Evolutionary conservation across 2,329 filamentous ascomycete genomes (phyloP).

Genomic region (Pseudogymnoascus sp.): DNA sequence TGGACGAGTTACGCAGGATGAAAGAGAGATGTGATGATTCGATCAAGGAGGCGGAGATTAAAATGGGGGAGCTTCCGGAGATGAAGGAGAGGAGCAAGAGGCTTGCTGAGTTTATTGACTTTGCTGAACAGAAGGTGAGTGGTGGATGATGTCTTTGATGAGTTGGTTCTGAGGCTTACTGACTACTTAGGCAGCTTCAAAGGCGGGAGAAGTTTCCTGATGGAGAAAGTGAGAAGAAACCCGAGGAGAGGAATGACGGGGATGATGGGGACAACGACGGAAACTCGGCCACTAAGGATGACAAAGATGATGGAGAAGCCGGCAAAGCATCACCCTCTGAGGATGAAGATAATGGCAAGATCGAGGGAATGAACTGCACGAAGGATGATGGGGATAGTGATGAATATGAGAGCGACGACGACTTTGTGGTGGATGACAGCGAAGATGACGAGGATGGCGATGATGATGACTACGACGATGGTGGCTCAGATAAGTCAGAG

Average conservation of each 20-base stretch:
- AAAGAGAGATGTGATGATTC: background rate
- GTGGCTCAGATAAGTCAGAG: too few relatives aligned
- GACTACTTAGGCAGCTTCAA: background rate
- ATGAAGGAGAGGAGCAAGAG: background rate
- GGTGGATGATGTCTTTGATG: background rate
- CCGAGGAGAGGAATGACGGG: background rate
- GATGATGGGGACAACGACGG: background rate
- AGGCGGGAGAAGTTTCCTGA: background rate
- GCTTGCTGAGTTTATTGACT: background rate
- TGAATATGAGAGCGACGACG: slow-evolving; percentile 6
- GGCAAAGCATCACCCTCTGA: background rate
- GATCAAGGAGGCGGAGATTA: background rate
- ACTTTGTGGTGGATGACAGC: slow-evolving; percentile 10
- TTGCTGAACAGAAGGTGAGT: background rate
- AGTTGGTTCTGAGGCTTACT: background rate
- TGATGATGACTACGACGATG: too few relatives aligned
- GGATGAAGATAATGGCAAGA: background rate
- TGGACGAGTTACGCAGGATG: background rate
- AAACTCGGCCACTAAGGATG: background rate
- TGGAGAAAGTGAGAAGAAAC: background rate
- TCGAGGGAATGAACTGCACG: background rate
- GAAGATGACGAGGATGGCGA: too few relatives aligned
- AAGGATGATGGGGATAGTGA: slow-evolving; percentile 4
- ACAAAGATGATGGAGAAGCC: background rate
- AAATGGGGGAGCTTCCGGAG: background rate